phyloP scores from a whole-genome alignment of 352 stramenopile species.

The Globisporangium mamillatum region DNA sequence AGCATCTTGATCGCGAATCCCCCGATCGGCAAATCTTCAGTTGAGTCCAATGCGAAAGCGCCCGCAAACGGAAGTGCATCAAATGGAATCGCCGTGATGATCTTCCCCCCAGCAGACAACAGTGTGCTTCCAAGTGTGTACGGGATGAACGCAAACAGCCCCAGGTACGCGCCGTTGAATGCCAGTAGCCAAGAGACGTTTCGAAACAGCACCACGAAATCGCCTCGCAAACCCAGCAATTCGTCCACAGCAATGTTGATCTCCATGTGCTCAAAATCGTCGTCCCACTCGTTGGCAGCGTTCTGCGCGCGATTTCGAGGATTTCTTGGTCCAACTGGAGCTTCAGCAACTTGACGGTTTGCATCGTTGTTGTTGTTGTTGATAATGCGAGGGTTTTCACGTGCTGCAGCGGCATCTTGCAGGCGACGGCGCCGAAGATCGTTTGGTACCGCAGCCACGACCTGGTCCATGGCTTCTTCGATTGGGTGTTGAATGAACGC shows the following conservation, averaged over 20 bases:
- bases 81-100: slow-evolving; percentile 50
- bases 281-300: slow-evolving; percentile 64
- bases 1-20: slow-evolving; percentile 56
- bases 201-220: slow-evolving; percentile 91
- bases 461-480: slow-evolving; percentile 24
- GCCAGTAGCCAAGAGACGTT: slow-evolving; percentile 97
- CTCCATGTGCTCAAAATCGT: slow-evolving; percentile 91
- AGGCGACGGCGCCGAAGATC: slow-evolving; percentile 41
- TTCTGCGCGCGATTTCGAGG: slow-evolving; percentile 31
- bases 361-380: slow-evolving; percentile 15
- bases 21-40: slow-evolving; percentile 24
- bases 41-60: slow-evolving; percentile 19
- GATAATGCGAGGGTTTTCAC: background rate
- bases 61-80: slow-evolving; percentile 22
- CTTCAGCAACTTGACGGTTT: slow-evolving; percentile 11
- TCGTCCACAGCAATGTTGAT: slow-evolving; percentile 97
- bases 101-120: slow-evolving; percentile 64
- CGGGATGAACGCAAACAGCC: slow-evolving; percentile 95
- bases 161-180: slow-evolving; percentile 97
- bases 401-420: slow-evolving; percentile 1
- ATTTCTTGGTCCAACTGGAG: slow-evolving; percentile 25
- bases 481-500: slow-evolving; percentile 41
- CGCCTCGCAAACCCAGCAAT: slow-evolving; percentile 94
- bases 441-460: slow-evolving; percentile 20
- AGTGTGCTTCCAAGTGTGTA: slow-evolving; percentile 93